phyloP scores from a whole-genome alignment of 2,329 filamentous ascomycete species.

The Pseudogymnoascus sp. region DNA sequence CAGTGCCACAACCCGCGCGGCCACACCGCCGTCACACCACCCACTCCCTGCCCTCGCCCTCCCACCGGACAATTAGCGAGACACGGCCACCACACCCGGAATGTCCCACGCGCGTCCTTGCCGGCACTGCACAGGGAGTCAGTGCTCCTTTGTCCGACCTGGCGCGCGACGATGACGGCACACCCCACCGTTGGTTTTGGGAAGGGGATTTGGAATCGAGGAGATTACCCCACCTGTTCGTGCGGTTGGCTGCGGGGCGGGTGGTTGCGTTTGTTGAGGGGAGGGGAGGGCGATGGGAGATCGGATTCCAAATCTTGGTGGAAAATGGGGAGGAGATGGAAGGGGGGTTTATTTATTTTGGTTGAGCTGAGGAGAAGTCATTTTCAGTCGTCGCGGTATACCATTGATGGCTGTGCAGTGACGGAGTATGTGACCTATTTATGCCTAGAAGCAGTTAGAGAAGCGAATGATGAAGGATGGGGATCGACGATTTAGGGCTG shows the following conservation, averaged over 20 bases:
- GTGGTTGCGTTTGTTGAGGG: not conserved
- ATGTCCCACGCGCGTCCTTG: not conserved
- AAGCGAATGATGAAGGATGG: no score
- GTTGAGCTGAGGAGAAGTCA: not conserved
- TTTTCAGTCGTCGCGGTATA: no score
- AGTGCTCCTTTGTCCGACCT: not conserved
- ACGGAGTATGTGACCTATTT: not conserved
- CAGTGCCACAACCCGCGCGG: not conserved
- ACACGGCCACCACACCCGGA: not conserved
- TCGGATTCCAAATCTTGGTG: not conserved
- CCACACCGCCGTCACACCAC: not conserved
- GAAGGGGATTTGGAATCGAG: not conserved
- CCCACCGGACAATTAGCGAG: not conserved
- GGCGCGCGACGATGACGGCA: not conserved
- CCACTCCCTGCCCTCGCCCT: not conserved
- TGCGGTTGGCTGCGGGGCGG: not conserved
- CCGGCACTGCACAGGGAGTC: not conserved
- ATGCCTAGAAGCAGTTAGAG: not conserved
- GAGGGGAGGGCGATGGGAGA: not conserved
- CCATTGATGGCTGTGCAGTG: not conserved
- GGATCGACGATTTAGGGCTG: no score
- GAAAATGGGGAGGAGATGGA: not conserved
- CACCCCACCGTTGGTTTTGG: not conserved
- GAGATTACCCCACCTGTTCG: conserved; percentile 1
- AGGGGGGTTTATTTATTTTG: not conserved